Base-by-base conservation (phyloP, 73 alveolate species). In the Paraurostyla sp. region DNA sequence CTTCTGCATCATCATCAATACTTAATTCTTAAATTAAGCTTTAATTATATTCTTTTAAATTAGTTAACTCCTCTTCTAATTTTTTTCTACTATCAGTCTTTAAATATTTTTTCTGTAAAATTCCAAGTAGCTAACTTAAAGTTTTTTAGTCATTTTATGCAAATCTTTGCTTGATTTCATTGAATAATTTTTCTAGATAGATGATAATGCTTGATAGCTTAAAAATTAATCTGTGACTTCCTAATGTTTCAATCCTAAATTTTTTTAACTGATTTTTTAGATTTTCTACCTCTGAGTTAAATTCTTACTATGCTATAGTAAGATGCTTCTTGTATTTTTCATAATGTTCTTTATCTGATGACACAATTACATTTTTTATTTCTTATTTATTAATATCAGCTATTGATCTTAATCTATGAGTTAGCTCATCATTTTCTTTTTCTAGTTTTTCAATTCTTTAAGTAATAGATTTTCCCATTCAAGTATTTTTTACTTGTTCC, bases 401-500 rank as follows among this genome's bases (percentile, higher is more conserved):
- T 2, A 48, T 73, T n/a, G 71, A 3, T 73, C 46, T 73, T 42
- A 73, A 27, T 30, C 38, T 73, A 22, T 36, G 35, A 3, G 6
- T 30, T 36, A 73, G 18, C 57, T 48, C 87, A 1, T 13, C 30
- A 16, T 27, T 73, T 20, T 73, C 87, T 45, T 30, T 73, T 30
- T 73, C 32, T 46, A 48, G n/a, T 25, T 36, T 43, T 22, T 40
- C 48, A 1, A 73, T 40, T 50, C 46, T 16, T 13, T n/a, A 16
- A 13, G n/a, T 13, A 11, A 73, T 2, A 9, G 41, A 6, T 45
- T 50, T 73, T 2, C 87, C 87, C 68, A 73, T 48, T 42, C 87
- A 22, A 23, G 87, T 73, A 50, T 73, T 73, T 45, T 73, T 73
- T 0, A 73, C 71, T 15, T 73, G 46, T n/a, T 73, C 87, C 87